Base-by-base conservation (phyloP, 345 rosid species). In the Syzygium aromaticum region DNA sequence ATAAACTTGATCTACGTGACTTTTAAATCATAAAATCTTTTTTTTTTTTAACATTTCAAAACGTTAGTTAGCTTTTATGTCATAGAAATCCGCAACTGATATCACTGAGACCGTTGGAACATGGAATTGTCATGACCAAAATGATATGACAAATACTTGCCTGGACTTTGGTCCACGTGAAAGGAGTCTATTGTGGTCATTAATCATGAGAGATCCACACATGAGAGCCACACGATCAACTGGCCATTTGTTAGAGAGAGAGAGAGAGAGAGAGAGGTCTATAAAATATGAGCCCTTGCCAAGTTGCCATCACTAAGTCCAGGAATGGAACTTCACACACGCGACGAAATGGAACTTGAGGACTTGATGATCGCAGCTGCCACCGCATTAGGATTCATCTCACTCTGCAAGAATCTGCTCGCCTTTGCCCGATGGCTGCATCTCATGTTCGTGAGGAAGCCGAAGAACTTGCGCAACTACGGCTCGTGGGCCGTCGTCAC, bases 401-500 rank as follows among this genome's bases (percentile, higher is more conserved):
- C 87, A 5, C 53, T 90, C 5, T 43, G 23, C 54, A 90, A 82
- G 52, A 85, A 54, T 51, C 22, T 86, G 46, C 51, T 92, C 30
- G 9, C 54, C 84, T 82, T 93, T 17, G 3, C 88, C 77, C 64
- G 13, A 25, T 92, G 95, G 93, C 86, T 94, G 19, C 89, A 88
- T 85, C 28, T 49, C 52, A 84, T 77, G 88, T 91, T 94, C 91
- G 33, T 91, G 57, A 84, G 96, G 84, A 90, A 90, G 2, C 89
- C 94, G 3, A 93, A 92, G 89, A 88, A 92, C 80, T 87, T 92
- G 63, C 86, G 53, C 13, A 56, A 89, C 49, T 92, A 93, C 22
- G 91, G 94, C 63, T 88, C 89, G 1, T 94, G 94, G 96, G 93
- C 93, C 3, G 19, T 93, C 10, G 46, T 94, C 89, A 93, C 93